Evolutionary conservation across 2,329 filamentous ascomycete genomes (phyloP), one percentile per base, ranked within the genome.

Genomic region (Blumeria graminis): DNA sequence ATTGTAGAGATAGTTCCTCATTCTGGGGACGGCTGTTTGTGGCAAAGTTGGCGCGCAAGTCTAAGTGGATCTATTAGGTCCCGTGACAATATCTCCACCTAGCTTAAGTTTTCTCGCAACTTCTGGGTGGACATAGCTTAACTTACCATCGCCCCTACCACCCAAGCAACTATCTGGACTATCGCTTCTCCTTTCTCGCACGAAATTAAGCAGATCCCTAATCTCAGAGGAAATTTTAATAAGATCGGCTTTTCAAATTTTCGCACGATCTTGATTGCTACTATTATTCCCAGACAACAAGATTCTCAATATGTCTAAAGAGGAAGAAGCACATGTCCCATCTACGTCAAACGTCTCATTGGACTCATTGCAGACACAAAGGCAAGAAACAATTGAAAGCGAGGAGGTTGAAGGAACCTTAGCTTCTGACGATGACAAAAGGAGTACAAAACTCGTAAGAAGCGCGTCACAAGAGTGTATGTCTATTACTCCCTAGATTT

Each of bases 381-480:
- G 4, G 22, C 22, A 28, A 28, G 22, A 28, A 28, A 28, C 22
- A 28, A 28, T 28, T 28, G 22, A 28, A 28, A 28, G 22, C 22
- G 22, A 28, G 22, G 22, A 28, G 4, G 22, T 1, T 28, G 22
- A 28, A 28, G 4, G 22, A 28, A 28, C 4, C 22, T 28, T 28
- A 4, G 22, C 22, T 28, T 28, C 22, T 28, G 22, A 28, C 22
- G 22, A 57, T 22, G n/a, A 36, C 9, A 36, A 57, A 51, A 60
- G 61, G 54, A 55, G 51, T 14, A 52, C 46, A 39, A 60, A 62
- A 60, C 62, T 63, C 62, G 62, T 62, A 61, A 60, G 59, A 16
- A 57, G 62, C 56, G 60, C 58, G 58, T 57, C 58, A 13, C 54
- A 57, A 53, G 60, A 63, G 53, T 50, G 61, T 64, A 62, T 51